Conservation (phyloP, 306 rosid species). For the Acacia confusa region DNA sequence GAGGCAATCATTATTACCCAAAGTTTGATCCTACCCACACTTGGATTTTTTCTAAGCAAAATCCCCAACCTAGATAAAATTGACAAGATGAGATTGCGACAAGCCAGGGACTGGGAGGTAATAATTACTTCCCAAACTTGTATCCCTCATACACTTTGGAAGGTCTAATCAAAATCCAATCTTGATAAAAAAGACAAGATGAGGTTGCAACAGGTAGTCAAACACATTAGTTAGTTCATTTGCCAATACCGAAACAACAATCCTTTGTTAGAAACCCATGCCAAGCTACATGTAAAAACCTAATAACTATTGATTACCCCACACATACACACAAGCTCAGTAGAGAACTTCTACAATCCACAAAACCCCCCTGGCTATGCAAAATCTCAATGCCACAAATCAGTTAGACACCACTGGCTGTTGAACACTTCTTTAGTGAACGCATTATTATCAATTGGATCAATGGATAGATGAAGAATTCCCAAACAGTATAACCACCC, state of each 20-base stretch:
- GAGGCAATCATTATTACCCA: background rate
- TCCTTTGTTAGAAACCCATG: background rate
- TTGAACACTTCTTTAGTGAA: background rate
- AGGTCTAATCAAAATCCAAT: conserved; percentile 4
- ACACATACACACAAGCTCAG: conserved; percentile 2
- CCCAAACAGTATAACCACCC: background rate
- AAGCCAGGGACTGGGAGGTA: background rate
- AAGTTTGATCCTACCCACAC: background rate
- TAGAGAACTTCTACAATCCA: conserved; percentile 3
- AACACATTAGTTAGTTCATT: background rate
- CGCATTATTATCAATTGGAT: conserved; percentile 9
- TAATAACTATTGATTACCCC: background rate
- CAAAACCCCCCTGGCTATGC: background rate
- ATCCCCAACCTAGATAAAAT: background rate
- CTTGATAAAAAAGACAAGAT: background rate
- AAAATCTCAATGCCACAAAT: conserved; percentile 22
- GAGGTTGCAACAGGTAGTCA: background rate
- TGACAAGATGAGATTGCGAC: background rate
- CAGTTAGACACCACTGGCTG: conserved; percentile 5
- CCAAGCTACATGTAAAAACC: background rate
- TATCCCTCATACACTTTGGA: background rate
- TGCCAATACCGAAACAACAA: background rate
- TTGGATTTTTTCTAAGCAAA: background rate
- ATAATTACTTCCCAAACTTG: background rate
- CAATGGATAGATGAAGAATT: conserved; percentile 13